Conservation (phyloP, 2,329 filamentous ascomycete genomes). For the Cadophora luteo-olivacea region DNA sequence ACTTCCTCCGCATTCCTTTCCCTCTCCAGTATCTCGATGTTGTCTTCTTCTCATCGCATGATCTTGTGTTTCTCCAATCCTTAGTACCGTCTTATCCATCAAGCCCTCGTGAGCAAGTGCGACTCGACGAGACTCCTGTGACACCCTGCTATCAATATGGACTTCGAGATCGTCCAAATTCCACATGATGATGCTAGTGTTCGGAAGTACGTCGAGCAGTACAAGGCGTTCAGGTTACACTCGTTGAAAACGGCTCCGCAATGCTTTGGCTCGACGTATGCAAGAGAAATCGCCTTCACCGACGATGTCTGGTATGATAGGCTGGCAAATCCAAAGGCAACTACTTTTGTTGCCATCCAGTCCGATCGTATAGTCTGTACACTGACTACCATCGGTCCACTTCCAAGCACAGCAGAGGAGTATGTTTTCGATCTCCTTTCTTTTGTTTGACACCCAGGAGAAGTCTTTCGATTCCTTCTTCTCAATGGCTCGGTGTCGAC, state of each 20-base stretch:
- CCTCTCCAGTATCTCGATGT: not conserved
- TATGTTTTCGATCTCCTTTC: slow-evolving; percentile 15
- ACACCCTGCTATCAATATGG: slow-evolving; percentile 29
- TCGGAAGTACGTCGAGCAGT: slow-evolving; percentile 31
- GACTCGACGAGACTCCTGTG: not conserved
- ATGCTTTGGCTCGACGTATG: slow-evolving; percentile 50
- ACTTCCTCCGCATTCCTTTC: slow-evolving; percentile 7
- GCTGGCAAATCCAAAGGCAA: slow-evolving; percentile 46
- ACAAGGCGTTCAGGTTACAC: slow-evolving; percentile 40
- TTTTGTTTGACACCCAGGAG: not conserved
- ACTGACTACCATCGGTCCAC: slow-evolving; percentile 23
- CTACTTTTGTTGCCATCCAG: slow-evolving; percentile 45
- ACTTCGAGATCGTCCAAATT: slow-evolving; percentile 39
- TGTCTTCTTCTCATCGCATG: slow-evolving; percentile 9
- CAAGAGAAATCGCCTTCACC: slow-evolving; percentile 46
- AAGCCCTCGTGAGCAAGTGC: slow-evolving; percentile 15
- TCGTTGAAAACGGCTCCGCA: slow-evolving; percentile 38
- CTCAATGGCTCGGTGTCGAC: not conserved
- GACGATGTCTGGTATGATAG: slow-evolving; percentile 48
- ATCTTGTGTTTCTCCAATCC: slow-evolving; percentile 22
- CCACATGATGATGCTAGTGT: slow-evolving; percentile 36
- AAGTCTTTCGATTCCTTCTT: not conserved
- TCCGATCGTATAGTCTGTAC: slow-evolving; percentile 42
- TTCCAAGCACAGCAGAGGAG: slow-evolving; percentile 28
- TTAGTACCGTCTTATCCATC: not conserved